phyloP scores from a whole-genome alignment of 805 yeast species.

The Candida corydali region DNA sequence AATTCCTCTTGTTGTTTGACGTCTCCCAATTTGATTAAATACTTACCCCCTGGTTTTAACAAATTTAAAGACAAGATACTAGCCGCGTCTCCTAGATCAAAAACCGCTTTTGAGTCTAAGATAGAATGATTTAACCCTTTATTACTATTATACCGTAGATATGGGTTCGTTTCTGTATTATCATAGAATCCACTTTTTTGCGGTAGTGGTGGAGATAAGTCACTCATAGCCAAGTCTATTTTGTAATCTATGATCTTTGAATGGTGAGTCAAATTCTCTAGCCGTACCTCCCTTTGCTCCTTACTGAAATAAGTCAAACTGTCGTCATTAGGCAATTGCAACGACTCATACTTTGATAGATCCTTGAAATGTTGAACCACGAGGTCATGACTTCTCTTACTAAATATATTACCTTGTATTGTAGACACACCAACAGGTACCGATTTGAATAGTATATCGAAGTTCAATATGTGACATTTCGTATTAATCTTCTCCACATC shows the following conservation, averaged over 20 bases:
- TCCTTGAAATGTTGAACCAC: slow-evolving; percentile 26
- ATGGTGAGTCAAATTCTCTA: slow-evolving; percentile 18
- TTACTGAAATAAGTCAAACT: slow-evolving; percentile 23
- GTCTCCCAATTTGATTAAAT: slow-evolving; percentile 25
- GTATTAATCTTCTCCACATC: slow-evolving; percentile 19
- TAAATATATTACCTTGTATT: slow-evolving; percentile 84
- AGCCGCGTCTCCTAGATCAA: slow-evolving; percentile 40
- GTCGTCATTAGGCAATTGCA: slow-evolving; percentile 5
- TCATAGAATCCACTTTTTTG: slow-evolving; percentile 35
- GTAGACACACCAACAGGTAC: slow-evolving; percentile 81
- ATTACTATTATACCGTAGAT: slow-evolving; percentile 23
- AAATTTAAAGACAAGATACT: slow-evolving; percentile 25
- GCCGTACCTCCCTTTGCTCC: slow-evolving; percentile 20
- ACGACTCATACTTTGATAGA: slow-evolving; percentile 14
- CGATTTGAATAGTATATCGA: slow-evolving; percentile 63
- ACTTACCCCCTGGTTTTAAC: slow-evolving; percentile 25
- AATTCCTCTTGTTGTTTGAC: slow-evolving; percentile 27
- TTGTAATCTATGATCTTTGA: slow-evolving; percentile 15
- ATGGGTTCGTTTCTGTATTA: slow-evolving; percentile 34
- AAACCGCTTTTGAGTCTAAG: slow-evolving; percentile 21
- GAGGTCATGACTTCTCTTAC: slow-evolving; percentile 34
- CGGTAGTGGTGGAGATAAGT: slow-evolving; percentile 28
- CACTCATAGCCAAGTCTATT: slow-evolving; percentile 35
- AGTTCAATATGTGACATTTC: slow-evolving; percentile 34
- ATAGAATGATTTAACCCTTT: slow-evolving; percentile 22